phyloP scores from a whole-genome alignment of 441 rosid species.

The Populus hybrid region DNA sequence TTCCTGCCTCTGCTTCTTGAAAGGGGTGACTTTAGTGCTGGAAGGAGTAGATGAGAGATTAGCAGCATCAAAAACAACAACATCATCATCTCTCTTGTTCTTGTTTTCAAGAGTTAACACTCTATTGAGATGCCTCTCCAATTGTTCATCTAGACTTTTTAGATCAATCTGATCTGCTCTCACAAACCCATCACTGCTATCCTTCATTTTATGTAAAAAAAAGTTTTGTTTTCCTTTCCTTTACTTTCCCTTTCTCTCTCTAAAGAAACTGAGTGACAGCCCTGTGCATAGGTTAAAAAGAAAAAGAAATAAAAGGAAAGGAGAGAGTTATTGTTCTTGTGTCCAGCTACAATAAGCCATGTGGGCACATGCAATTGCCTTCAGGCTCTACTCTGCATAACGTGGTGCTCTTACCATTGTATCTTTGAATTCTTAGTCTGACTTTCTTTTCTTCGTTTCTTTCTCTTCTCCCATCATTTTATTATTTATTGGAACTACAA shows the following conservation, averaged over 20 bases:
- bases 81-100: constrained; percentile 47
- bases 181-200: constrained; percentile 69
- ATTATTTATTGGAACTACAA: too few species aligned
- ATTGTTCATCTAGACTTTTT: constrained; percentile 88
- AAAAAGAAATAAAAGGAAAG: not conserved
- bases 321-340: not conserved
- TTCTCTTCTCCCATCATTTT: not conserved
- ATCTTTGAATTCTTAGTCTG: constrained; percentile 1
- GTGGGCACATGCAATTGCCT: constrained; percentile 75
- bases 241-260: not conserved
- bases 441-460: not conserved
- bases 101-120: constrained; percentile 57
- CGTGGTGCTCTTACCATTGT: constrained; percentile 22
- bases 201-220: constrained; percentile 47
- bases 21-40: not conserved
- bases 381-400: constrained; percentile 12
- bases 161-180: constrained; percentile 98
- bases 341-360: constrained; percentile 30
- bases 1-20: constrained; percentile 52
- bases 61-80: constrained; percentile 27
- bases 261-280: not conserved
- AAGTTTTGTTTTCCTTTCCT: not conserved
- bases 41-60: not conserved
- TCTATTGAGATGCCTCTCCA: constrained; percentile 74
- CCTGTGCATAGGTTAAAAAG: not conserved